Evolutionary conservation across 805 yeast genomes (phyloP).

Genomic region (Starmerella vitae): DNA sequence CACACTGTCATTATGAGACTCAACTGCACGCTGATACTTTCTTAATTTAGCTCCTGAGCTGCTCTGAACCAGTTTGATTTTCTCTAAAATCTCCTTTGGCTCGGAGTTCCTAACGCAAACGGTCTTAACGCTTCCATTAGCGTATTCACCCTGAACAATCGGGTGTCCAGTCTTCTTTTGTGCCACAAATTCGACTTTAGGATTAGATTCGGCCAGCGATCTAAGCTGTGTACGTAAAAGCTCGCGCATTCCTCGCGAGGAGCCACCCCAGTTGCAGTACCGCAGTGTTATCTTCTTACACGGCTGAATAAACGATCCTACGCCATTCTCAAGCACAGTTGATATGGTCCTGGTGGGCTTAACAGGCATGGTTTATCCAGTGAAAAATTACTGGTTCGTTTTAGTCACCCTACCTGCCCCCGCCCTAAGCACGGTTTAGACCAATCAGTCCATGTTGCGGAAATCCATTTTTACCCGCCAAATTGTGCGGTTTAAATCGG

Average conservation of each 20-base stretch:
- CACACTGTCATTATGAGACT: constrained; percentile 65
- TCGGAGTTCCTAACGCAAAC: constrained; percentile 69
- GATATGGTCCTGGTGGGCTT: constrained; percentile 15
- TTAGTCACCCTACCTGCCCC: not conserved
- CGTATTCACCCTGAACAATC: constrained; percentile 45
- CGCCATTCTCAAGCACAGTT: constrained; percentile 24
- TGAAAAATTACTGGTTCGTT: not conserved
- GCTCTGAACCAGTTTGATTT: constrained; percentile 49
- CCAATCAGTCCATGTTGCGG: not conserved
- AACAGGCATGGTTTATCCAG: constrained; percentile 17
- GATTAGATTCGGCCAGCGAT: constrained; percentile 44
- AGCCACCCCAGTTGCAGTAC: constrained; percentile 93
- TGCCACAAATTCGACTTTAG: constrained; percentile 60
- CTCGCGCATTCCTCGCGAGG: constrained; percentile 67
- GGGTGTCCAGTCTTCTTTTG: constrained; percentile 75
- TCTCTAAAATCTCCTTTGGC: constrained; percentile 46
- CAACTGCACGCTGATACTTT: constrained; percentile 64
- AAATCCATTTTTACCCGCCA: not conserved
- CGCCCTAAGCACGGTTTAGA: not conserved
- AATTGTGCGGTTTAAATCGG: constrained; percentile 3
- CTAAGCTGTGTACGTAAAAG: constrained; percentile 43
- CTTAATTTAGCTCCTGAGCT: constrained; percentile 51
- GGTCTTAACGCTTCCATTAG: constrained; percentile 36
- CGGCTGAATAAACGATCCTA: constrained; percentile 29
- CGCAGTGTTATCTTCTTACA: constrained; percentile 64